Conservation (phyloP, 2,329 filamentous ascomycete genomes). For the Hypoxylon sp. region DNA sequence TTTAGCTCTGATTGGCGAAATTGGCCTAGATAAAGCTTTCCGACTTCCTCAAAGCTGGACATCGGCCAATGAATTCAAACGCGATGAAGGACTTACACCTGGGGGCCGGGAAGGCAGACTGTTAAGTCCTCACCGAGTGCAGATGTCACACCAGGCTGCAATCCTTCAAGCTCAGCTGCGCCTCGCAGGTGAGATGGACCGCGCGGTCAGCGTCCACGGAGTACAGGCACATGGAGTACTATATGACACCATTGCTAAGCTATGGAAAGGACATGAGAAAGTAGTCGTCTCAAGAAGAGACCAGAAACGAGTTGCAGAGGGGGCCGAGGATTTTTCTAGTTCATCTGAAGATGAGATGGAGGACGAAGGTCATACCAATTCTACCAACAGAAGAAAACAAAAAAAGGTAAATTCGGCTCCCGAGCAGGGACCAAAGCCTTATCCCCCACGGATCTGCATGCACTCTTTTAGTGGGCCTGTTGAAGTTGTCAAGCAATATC, state of each 20-base stretch:
- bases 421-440: constrained; percentile 66
- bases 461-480: constrained; percentile 90
- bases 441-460: constrained; percentile 89
- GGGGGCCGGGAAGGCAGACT: constrained; percentile 78
- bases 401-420: constrained; percentile 26
- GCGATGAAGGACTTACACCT: constrained; percentile 69
- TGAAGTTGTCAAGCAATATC: constrained; percentile 82
- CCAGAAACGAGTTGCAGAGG: constrained; percentile 62
- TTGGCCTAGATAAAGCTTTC: constrained; percentile 83
- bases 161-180: constrained; percentile 77
- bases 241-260: constrained; percentile 72
- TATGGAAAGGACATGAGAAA: constrained; percentile 79
- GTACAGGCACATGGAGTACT: constrained; percentile 82
- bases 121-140: constrained; percentile 76
- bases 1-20: constrained; percentile 78
- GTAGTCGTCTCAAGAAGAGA: constrained; percentile 72
- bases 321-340: constrained; percentile 62
- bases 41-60: constrained; percentile 75
- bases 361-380: constrained; percentile 47
- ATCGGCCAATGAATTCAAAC: constrained; percentile 54
- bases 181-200: constrained; percentile 75
- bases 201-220: constrained; percentile 78
- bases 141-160: constrained; percentile 75
- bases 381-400: constrained; percentile 31
- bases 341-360: constrained; percentile 57